These are phyloP conservation scores for Cercospora nicotianae DNA, from an alignment of 2,329 filamentous ascomycete species.

Conservation along the genomic window DNA sequence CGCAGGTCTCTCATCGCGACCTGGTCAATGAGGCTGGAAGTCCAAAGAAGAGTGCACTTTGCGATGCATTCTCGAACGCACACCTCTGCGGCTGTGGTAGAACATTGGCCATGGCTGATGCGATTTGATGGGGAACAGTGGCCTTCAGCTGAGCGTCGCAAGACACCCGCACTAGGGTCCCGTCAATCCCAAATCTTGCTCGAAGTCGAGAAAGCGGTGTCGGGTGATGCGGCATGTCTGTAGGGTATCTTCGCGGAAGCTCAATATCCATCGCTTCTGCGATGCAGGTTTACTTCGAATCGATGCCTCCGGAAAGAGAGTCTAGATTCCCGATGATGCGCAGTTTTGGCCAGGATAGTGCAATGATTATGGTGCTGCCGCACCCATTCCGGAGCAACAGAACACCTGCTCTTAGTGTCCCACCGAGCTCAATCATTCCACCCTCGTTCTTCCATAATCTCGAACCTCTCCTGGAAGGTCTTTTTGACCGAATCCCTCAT, in stretches of 20 bases:
- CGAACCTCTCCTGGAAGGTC: not conserved
- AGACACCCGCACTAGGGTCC: not conserved
- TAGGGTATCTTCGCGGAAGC: not conserved
- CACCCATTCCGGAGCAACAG: not conserved
- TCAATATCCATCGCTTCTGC: not conserved
- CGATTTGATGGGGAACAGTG: not conserved
- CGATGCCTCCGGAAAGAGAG: not conserved
- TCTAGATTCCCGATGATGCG: not conserved
- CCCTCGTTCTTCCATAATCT: conserved; percentile 11
- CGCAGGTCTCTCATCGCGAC: not conserved
- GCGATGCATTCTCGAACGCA: not conserved
- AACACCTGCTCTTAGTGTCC: not conserved
- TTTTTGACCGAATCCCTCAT: conserved; percentile 3
- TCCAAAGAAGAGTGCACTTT: conserved; percentile 7
- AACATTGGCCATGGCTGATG: not conserved
- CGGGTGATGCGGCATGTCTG: not conserved
- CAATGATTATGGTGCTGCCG: not conserved
- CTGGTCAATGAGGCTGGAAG: not conserved
- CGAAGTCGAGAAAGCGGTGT: not conserved
- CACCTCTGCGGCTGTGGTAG: not conserved
- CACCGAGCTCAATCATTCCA: not conserved
- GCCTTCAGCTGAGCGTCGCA: not conserved
- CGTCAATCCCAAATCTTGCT: not conserved
- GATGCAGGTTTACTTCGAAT: not conserved
- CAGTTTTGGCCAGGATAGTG: not conserved